Conservation (phyloP, 345 rosid genomes). For the Turritis glabra region DNA sequence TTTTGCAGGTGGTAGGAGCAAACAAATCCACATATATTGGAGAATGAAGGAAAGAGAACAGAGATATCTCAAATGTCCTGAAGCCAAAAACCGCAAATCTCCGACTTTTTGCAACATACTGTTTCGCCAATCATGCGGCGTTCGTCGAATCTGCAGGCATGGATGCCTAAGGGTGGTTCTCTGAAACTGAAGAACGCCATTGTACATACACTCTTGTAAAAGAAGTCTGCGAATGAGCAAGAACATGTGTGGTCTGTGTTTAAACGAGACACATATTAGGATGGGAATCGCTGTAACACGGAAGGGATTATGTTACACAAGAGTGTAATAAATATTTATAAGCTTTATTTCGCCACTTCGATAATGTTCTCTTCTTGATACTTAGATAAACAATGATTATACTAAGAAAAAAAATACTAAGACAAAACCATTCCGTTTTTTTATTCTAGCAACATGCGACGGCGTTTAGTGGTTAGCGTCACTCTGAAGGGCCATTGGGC, state of each 20-base stretch:
- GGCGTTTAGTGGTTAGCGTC: no score
- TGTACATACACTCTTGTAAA: constrained; percentile 32
- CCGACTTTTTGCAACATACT: background rate
- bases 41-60: background rate
- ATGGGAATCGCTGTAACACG: background rate
- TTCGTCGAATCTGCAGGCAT: background rate
- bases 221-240: constrained; percentile 18
- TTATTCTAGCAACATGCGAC: no score
- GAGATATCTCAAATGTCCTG: constrained; percentile 3
- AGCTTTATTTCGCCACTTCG: background rate
- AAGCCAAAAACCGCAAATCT: constrained; percentile 5
- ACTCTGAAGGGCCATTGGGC: no score
- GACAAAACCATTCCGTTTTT: no score
- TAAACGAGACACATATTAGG: background rate
- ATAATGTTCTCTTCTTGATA: no score
- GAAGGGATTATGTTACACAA: constrained; percentile 3
- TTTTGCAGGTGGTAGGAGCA: constrained; percentile 11
- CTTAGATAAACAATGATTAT: background rate
- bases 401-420: no score
- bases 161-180: background rate
- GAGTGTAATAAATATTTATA: constrained; percentile 11
- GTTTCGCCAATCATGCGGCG: background rate
- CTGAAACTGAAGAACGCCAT: constrained; percentile 18
- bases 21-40: constrained; percentile 13
- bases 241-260: constrained; percentile 29